Evolutionary conservation across 2,329 filamentous ascomycete species (phyloP), one percentile per base, ranked within the genome.

Genomic region (Bipolaris sorokiniana): DNA sequence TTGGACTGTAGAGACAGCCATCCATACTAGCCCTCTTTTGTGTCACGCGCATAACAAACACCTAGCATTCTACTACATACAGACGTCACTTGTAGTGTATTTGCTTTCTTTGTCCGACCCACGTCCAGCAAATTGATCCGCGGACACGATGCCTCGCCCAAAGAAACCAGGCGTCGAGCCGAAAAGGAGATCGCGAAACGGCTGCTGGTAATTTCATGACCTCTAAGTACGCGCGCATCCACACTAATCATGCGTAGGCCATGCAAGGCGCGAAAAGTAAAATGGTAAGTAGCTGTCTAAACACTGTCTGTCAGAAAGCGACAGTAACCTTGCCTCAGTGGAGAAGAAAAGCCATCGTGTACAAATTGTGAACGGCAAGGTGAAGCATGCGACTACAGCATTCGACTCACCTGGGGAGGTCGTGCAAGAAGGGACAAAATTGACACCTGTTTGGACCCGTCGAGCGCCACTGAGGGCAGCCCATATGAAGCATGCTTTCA

Each of bases 391-490:
- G 90, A 95, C 76, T 94, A 93, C 74, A 90, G 86, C 67, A 90
- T 94, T 66, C 84, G 89, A 31, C 79, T 94, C 63, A 93, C 93
- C 68, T 94, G 91, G 91, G 88, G 89, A 58, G 90, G 90, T 4
- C 84, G 90, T 54, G 82, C 84, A 48, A 88, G 86, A 71, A 86
- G 84, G 85, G 84, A 75, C 59, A 78, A 77, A 49, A 77, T 75
- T 38, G 71, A 66, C 20, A 54, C 64, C 4, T 61, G 52, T 13
- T 70, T 68, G 1, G 65, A 55, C 40, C 56, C 61, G 41, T 73
- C 73, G 15, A 74, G 66, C 51, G 54, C 60, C 7, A 51, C 58
- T 2, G 66, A 67, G 16, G 63, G 51, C 28, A 76, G 70, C 53
- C 72, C 74, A 7, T 70, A 71, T 58, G 64, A 63, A 42, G 67